Evolutionary conservation across 768 basidiomycete species (phyloP).

Genomic region (Phaffia tasmanica): DNA sequence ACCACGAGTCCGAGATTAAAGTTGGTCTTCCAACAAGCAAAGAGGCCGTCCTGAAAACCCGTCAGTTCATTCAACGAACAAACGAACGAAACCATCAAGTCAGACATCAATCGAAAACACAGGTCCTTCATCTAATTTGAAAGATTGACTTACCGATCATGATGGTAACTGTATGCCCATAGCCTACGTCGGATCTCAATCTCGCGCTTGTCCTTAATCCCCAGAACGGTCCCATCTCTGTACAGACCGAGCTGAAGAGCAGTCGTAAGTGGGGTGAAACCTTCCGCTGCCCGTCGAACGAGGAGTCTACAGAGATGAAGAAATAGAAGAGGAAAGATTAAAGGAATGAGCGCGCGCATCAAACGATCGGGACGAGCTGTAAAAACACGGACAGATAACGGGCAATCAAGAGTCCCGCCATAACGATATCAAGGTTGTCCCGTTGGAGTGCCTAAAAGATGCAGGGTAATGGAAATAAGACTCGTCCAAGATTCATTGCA

Average conservation of each 20-base stretch:
- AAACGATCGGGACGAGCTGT: too few relatives aligned
- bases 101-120: not conserved
- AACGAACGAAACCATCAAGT: not conserved
- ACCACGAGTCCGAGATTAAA: constrained; percentile 37
- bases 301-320: constrained; percentile 32
- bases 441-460: constrained; percentile 39
- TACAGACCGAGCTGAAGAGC: constrained; percentile 39
- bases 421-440: constrained; percentile 39
- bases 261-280: constrained; percentile 38
- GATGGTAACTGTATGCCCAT: constrained; percentile 38
- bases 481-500: not conserved
- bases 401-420: constrained; percentile 38
- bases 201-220: constrained; percentile 37
- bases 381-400: constrained; percentile 36
- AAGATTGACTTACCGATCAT: constrained; percentile 31
- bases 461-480: constrained; percentile 24
- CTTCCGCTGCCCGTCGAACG: constrained; percentile 38
- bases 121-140: not conserved
- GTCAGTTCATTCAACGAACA: not conserved
- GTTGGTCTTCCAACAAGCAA: constrained; percentile 39
- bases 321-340: not conserved
- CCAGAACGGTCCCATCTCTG: constrained; percentile 37
- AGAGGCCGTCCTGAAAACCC: constrained; percentile 32
- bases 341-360: not conserved
- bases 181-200: constrained; percentile 38